These are phyloP conservation scores for Davidsoniella australis DNA, from an alignment of 2,329 filamentous ascomycete genomes.

Conservation along the genomic window DNA sequence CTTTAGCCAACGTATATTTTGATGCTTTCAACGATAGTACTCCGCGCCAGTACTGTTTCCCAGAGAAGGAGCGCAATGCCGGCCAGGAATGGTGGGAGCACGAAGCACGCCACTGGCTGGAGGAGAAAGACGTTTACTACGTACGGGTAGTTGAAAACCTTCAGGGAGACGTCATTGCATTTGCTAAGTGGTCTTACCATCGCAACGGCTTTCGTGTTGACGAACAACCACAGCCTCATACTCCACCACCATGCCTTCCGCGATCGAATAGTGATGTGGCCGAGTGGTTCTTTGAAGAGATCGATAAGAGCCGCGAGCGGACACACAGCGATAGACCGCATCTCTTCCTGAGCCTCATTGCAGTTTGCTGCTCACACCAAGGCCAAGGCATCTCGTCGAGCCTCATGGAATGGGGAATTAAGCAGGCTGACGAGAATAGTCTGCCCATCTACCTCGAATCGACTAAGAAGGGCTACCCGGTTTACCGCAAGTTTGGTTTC, in stretches of 20 bases:
- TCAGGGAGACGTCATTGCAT: slow-evolving; percentile 8
- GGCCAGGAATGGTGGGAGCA: slow-evolving; percentile 7
- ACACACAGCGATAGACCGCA: slow-evolving; percentile 11
- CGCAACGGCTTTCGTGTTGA: slow-evolving; percentile 5
- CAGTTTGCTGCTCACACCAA: slow-evolving; percentile 7
- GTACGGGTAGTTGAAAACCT: not conserved
- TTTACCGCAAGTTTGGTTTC: slow-evolving; percentile 9
- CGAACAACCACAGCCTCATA: not conserved
- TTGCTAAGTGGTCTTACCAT: slow-evolving; percentile 13
- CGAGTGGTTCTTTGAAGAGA: slow-evolving; percentile 10
- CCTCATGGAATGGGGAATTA: slow-evolving; percentile 10
- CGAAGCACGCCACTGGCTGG: slow-evolving; percentile 9
- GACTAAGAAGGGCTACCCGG: slow-evolving; percentile 8
- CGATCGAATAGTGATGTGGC: slow-evolving; percentile 4
- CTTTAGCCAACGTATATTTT: slow-evolving; percentile 9
- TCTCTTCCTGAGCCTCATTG: slow-evolving; percentile 10
- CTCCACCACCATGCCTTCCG: not conserved
- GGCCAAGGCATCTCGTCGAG: slow-evolving; percentile 1
- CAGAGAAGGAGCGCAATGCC: not conserved
- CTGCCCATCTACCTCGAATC: slow-evolving; percentile 11
- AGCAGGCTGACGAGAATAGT: slow-evolving; percentile 6
- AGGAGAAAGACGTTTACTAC: slow-evolving; percentile 6
- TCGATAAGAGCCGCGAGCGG: slow-evolving; percentile 5
- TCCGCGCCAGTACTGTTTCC: slow-evolving; percentile 10
- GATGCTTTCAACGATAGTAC: slow-evolving; percentile 7